Conservation (phyloP, 257 asterid genomes). For the Solanum rostratum region DNA sequence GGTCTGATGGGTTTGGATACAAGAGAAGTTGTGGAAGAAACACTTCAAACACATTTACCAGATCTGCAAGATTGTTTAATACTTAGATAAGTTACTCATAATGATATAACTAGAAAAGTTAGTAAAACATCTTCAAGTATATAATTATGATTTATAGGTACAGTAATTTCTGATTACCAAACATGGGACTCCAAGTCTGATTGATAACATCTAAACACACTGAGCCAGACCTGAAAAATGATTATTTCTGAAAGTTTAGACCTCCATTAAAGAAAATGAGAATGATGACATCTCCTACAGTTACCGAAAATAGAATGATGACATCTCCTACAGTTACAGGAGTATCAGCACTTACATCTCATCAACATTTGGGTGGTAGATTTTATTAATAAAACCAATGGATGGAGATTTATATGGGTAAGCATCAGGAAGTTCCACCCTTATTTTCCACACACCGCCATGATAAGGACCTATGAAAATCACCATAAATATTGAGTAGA, state of each 20-base stretch:
- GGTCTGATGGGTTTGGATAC: conserved; percentile 96
- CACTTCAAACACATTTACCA: conserved; percentile 91
- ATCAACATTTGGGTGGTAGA: conserved; percentile 97
- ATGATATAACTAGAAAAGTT: background rate
- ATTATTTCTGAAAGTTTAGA: background rate
- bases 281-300: background rate
- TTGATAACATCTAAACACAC: conserved; percentile 94
- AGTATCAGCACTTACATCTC: conserved; percentile 52
- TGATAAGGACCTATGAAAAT: conserved; percentile 70
- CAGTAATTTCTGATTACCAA: conserved; percentile 38
- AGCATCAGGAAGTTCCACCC: conserved; percentile 97
- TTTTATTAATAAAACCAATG: conserved; percentile 83
- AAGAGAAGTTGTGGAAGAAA: conserved; percentile 89
- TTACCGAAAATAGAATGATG: background rate
- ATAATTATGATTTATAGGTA: background rate
- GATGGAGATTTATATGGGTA: conserved; percentile 98
- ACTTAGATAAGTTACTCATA: background rate
- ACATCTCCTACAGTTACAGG: background rate
- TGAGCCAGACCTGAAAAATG: conserved; percentile 78
- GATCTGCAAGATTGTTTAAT: conserved; percentile 31
- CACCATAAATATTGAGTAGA: background rate
- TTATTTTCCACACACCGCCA: conserved; percentile 96
- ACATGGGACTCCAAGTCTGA: conserved; percentile 99
- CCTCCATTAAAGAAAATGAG: background rate
- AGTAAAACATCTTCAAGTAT: background rate